Conservation (phyloP, 192 early-diverging fungal species). For the Coemansia sp. region DNA sequence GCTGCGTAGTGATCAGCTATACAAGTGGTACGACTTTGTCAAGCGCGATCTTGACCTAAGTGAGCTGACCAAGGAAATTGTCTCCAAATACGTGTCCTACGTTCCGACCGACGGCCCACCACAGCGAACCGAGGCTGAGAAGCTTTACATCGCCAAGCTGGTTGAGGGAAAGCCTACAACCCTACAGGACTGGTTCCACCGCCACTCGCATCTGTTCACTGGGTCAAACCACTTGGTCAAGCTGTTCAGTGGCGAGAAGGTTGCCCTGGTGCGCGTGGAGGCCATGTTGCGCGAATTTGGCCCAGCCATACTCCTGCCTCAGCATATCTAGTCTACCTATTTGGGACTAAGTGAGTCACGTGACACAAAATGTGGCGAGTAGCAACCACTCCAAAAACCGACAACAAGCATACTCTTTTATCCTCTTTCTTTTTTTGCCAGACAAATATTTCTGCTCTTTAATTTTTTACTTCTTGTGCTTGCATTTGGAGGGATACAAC, state of each 20-base stretch:
- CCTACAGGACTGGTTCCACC: slow-evolving; percentile 53
- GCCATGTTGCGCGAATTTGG: slow-evolving; percentile 40
- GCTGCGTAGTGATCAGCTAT: slow-evolving; percentile 8
- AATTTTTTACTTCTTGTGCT: background rate
- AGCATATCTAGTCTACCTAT: background rate
- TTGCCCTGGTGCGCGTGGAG: slow-evolving; percentile 27
- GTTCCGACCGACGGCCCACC: slow-evolving; percentile 37
- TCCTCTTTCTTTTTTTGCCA: background rate
- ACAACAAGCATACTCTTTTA: slow-evolving; percentile 2
- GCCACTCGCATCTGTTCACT: slow-evolving; percentile 49
- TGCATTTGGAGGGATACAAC: background rate
- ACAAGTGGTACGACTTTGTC: slow-evolving; percentile 45
- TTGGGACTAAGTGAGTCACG: background rate
- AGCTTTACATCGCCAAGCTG: slow-evolving; percentile 28
- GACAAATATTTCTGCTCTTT: background rate
- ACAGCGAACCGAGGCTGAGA: slow-evolving; percentile 47
- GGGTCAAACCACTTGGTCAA: slow-evolving; percentile 51
- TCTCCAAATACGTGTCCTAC: slow-evolving; percentile 35
- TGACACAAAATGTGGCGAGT: background rate
- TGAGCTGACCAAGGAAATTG: slow-evolving; percentile 43
- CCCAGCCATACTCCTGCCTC: slow-evolving; percentile 30
- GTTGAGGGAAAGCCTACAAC: slow-evolving; percentile 24
- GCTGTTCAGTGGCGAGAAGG: slow-evolving; percentile 42
- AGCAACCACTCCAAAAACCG: background rate
- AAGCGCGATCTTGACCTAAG: slow-evolving; percentile 34